These are phyloP conservation scores for Lodderomyces elongisporus DNA, from an alignment of 1,139 yeast species.

Conservation along the genomic window DNA sequence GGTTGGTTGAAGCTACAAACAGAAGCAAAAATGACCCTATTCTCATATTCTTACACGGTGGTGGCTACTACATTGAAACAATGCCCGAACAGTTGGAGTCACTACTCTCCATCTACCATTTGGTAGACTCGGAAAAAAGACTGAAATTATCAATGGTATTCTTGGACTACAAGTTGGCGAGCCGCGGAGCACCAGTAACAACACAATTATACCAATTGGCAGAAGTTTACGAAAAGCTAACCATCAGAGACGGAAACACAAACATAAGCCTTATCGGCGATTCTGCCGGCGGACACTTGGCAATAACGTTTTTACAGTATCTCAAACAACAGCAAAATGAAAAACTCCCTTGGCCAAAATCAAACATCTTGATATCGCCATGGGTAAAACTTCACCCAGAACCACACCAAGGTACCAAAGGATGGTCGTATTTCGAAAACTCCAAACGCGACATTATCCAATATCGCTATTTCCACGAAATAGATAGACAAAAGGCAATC, in stretches of 20 bases:
- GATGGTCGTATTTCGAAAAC: conserved; percentile 34
- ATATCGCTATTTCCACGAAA: conserved; percentile 8
- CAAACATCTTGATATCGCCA: conserved; percentile 33
- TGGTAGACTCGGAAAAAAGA: conserved; percentile 25
- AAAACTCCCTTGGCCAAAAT: conserved; percentile 23
- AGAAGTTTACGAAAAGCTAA: conserved; percentile 24
- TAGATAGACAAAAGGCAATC: neutral
- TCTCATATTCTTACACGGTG: conserved; percentile 38
- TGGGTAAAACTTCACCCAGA: conserved; percentile 26
- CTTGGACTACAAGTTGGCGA: conserved; percentile 37
- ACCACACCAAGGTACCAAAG: conserved; percentile 15
- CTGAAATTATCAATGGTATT: conserved; percentile 26
- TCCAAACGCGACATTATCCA: conserved; percentile 27
- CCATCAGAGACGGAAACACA: conserved; percentile 17
- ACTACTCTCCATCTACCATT: conserved; percentile 24
- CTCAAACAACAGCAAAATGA: conserved; percentile 15
- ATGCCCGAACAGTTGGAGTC: conserved; percentile 30
- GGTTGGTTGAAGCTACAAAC: conserved; percentile 31
- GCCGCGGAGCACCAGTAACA: conserved; percentile 29
- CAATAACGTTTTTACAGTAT: conserved; percentile 25
- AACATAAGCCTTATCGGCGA: conserved; percentile 36
- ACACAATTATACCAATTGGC: conserved; percentile 32
- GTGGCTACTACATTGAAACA: conserved; percentile 38
- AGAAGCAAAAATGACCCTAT: conserved; percentile 29
- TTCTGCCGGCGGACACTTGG: conserved; percentile 42